A percentile compares a stretch with the other conserved stretches of the same genome.
These are phyloP conservation scores for Cucurbita pepo DNA, from an alignment of 306 rosid species.

Conservation along the genomic window DNA sequence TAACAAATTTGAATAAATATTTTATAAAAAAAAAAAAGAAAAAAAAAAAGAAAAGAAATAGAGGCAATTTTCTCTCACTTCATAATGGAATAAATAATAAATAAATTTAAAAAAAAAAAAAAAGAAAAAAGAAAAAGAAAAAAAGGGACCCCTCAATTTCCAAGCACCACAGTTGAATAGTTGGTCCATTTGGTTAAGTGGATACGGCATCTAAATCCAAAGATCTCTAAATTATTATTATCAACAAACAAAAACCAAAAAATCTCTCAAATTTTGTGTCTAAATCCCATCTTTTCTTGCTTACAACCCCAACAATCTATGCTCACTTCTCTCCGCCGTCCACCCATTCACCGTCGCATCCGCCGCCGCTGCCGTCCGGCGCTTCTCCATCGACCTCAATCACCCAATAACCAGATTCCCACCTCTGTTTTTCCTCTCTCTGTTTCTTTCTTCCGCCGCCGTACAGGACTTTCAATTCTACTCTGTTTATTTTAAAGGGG, in stretches of 20 bases:
- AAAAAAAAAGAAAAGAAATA: background rate
- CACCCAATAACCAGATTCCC: background rate
- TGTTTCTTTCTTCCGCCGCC: background rate
- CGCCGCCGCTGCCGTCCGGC: background rate
- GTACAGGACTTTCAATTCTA: background rate
- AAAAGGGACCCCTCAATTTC: background rate
- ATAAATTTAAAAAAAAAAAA: background rate
- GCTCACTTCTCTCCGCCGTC: slow-evolving; percentile 7
- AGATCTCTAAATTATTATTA: background rate
- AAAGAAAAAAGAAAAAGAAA: background rate
- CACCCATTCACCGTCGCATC: background rate
- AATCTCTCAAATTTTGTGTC: background rate
- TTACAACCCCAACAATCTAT: slow-evolving; percentile 22
- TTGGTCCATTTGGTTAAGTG: slow-evolving; percentile 28
- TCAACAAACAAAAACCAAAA: background rate
- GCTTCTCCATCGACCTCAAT: background rate
- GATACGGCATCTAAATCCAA: slow-evolving; percentile 34
- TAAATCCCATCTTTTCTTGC: background rate
- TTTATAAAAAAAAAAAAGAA: too few relatives aligned
- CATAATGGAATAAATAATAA: background rate
- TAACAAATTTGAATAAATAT: too few relatives aligned
- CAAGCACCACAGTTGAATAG: background rate
- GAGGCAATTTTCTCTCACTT: background rate
- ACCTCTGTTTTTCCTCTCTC: background rate
- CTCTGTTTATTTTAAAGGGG: background rate